phyloP scores from a whole-genome alignment of 2,329 filamentous ascomycete genomes.

The Sarocladium kiliense region DNA sequence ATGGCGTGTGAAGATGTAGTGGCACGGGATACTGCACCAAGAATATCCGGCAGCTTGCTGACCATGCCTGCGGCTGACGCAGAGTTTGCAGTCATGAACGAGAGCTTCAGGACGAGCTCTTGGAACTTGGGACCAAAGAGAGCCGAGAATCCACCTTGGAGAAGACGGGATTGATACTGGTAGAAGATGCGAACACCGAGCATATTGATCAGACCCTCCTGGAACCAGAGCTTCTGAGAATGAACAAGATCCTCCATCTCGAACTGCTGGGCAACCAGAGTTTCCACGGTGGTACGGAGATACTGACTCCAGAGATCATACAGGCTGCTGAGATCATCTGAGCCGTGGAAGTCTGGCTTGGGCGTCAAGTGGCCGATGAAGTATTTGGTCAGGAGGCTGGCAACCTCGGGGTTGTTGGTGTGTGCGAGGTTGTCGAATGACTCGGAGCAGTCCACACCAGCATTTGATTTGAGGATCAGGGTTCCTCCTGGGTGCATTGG shows the following conservation, averaged over 20 bases:
- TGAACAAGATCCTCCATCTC: conserved; percentile 48
- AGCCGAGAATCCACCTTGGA: conserved; percentile 45
- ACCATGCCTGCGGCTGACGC: conserved; percentile 29
- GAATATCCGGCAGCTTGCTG: conserved; percentile 26
- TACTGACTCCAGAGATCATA: conserved; percentile 48
- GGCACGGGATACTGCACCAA: conserved; percentile 19
- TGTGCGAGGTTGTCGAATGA: conserved; percentile 50
- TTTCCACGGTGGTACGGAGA: conserved; percentile 43
- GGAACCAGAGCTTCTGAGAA: conserved; percentile 39
- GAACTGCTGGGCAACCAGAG: conserved; percentile 46
- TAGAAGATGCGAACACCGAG: conserved; percentile 47
- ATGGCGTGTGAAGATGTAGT: conserved; percentile 39
- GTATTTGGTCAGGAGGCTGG: conserved; percentile 47
- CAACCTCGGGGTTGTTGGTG: conserved; percentile 49
- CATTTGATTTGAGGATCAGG: conserved; percentile 48
- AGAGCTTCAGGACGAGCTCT: conserved; percentile 47
- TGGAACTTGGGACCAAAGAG: conserved; percentile 47
- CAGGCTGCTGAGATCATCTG: conserved; percentile 35
- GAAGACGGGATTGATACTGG: conserved; percentile 44
- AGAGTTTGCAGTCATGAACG: conserved; percentile 41
- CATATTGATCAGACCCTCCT: conserved; percentile 40
- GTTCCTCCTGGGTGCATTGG: conserved; percentile 50
- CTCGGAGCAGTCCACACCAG: conserved; percentile 46
- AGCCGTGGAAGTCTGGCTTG: conserved; percentile 42
- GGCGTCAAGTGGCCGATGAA: conserved; percentile 46